phyloP scores from a whole-genome alignment of 2,329 filamentous ascomycete species.

The Chaetomium olivaceum region DNA sequence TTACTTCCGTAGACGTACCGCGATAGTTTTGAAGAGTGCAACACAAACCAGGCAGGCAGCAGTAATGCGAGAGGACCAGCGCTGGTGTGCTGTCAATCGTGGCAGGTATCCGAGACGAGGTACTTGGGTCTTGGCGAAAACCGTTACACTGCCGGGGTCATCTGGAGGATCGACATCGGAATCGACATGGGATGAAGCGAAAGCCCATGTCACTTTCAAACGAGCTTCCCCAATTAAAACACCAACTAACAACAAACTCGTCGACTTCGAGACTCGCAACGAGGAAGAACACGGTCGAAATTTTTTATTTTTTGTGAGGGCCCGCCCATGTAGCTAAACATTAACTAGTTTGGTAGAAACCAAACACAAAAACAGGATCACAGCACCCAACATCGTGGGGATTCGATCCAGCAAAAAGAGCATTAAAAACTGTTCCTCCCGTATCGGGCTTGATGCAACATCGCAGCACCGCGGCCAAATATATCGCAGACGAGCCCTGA shows the following conservation, averaged over 20 bases:
- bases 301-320: conserved; percentile 1
- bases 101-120: background rate
- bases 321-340: conserved; percentile 18
- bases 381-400: background rate
- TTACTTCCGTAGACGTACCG: background rate
- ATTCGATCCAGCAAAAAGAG: background rate
- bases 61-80: background rate
- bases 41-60: background rate
- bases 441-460: background rate
- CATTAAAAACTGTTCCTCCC: background rate
- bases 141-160: conserved; percentile 9
- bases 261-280: background rate
- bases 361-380: background rate
- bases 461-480: background rate
- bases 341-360: conserved; percentile 14
- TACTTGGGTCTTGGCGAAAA: conserved; percentile 17
- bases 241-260: background rate
- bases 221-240: background rate
- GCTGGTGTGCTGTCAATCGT: background rate
- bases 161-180: conserved; percentile 9
- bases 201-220: conserved; percentile 3
- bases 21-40: too few relatives aligned
- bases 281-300: background rate
- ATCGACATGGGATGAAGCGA: conserved; percentile 8
- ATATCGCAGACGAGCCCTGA: background rate